phyloP scores from a whole-genome alignment of 495 filamentous ascomycete species.

The Parmelia sp. region DNA sequence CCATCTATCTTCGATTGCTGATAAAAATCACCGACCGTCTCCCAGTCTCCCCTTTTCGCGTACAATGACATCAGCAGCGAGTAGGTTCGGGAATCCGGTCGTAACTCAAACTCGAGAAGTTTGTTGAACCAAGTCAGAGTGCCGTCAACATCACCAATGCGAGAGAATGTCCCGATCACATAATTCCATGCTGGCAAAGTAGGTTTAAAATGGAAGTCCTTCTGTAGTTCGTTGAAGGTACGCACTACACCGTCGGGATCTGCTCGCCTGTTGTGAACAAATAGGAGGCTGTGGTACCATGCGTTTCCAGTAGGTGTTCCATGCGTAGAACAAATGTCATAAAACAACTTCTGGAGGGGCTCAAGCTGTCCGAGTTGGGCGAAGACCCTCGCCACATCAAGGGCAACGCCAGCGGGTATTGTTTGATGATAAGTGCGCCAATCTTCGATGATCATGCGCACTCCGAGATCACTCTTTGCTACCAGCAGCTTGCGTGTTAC shows the following conservation, averaged over 20 bases:
- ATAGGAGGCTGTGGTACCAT: constrained; percentile 48
- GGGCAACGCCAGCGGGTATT: constrained; percentile 11
- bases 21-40: constrained; percentile 57
- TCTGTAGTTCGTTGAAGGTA: constrained; percentile 53
- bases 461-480: constrained; percentile 35
- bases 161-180: constrained; percentile 62
- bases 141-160: constrained; percentile 57
- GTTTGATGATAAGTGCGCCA: constrained; percentile 26
- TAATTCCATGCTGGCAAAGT: constrained; percentile 64
- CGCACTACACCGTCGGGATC: constrained; percentile 50
- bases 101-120: constrained; percentile 39
- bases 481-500: constrained; percentile 40
- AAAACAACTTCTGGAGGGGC: constrained; percentile 49
- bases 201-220: constrained; percentile 48
- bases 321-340: constrained; percentile 42
- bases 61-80: constrained; percentile 65
- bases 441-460: constrained; percentile 50
- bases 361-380: constrained; percentile 48
- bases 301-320: constrained; percentile 32
- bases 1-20: constrained; percentile 41
- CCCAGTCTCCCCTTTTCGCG: constrained; percentile 67
- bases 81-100: constrained; percentile 57
- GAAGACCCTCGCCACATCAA: constrained; percentile 38
- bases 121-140: constrained; percentile 53
- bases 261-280: constrained; percentile 58